Conservation (phyloP, 108 stramenopile genomes). For the Cyclotella baltica region DNA sequence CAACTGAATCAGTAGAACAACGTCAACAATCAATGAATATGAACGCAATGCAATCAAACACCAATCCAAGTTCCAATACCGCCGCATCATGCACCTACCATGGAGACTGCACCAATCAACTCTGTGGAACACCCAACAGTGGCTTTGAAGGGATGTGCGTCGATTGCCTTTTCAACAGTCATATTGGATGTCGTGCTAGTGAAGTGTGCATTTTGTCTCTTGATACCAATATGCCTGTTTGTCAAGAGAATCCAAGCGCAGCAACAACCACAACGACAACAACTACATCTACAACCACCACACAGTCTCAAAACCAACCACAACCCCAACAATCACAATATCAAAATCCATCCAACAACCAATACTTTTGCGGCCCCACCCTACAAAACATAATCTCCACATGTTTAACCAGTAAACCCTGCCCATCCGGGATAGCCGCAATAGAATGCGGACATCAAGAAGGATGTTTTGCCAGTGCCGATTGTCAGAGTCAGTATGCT, state of each 20-base stretch:
- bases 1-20: constrained; percentile 1
- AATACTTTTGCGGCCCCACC: constrained; percentile 4
- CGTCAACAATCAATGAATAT: background rate
- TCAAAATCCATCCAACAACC: constrained; percentile 9
- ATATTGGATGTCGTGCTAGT: constrained; percentile 6
- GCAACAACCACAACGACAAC: background rate
- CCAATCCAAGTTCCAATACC: background rate
- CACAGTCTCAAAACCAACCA: background rate
- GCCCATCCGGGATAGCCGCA: constrained; percentile 4
- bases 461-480: constrained; percentile 5
- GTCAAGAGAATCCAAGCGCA: background rate
- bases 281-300: background rate
- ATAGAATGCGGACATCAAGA: constrained; percentile 1
- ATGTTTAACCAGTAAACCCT: constrained; percentile 12
- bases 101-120: constrained; percentile 6
- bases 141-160: constrained; percentile 6
- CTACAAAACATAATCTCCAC: background rate
- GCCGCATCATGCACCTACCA: background rate
- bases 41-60: background rate
- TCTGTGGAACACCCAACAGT: background rate
- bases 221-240: background rate
- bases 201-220: background rate
- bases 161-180: constrained; percentile 6
- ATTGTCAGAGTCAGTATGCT: background rate
- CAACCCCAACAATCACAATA: background rate